Evolutionary conservation across 2,329 filamentous ascomycete species (phyloP).

Genomic region (Fusarium fracticaudum): DNA sequence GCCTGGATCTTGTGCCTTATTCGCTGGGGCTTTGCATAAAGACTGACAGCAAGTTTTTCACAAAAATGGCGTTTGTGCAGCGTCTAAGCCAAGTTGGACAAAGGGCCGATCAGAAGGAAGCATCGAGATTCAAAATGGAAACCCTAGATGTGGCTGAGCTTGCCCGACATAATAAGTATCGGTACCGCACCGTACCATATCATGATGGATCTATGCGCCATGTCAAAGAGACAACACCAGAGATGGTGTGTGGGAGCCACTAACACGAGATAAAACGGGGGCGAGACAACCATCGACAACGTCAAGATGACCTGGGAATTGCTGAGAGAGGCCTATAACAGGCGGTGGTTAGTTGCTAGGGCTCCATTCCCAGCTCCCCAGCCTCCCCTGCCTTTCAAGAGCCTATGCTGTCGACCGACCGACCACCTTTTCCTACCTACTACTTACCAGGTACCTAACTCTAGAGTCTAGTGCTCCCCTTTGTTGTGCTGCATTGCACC

Average conservation of each 20-base stretch:
- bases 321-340: neutral
- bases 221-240: conserved; percentile 2
- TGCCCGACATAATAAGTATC: neutral
- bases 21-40: conserved; percentile 2
- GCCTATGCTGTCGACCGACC: neutral
- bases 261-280: conserved; percentile 45
- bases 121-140: conserved; percentile 30
- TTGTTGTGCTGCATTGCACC: neutral
- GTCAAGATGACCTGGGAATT: conserved; percentile 33
- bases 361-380: neutral
- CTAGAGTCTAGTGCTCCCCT: neutral
- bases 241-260: conserved; percentile 47
- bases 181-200: neutral
- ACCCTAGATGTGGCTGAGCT: conserved; percentile 33
- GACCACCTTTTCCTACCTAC: neutral
- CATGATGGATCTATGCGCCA: neutral
- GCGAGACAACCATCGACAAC: conserved; percentile 12
- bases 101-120: conserved; percentile 26
- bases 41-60: conserved; percentile 13
- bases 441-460: too few species aligned
- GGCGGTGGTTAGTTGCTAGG: conserved; percentile 6
- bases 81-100: neutral
- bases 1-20: conserved; percentile 1
- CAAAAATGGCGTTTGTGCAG: conserved; percentile 17
- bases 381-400: neutral